These are phyloP conservation scores for Vitis labrusca DNA, from an alignment of 164 flowering plant genomes.

Conservation along the genomic window DNA sequence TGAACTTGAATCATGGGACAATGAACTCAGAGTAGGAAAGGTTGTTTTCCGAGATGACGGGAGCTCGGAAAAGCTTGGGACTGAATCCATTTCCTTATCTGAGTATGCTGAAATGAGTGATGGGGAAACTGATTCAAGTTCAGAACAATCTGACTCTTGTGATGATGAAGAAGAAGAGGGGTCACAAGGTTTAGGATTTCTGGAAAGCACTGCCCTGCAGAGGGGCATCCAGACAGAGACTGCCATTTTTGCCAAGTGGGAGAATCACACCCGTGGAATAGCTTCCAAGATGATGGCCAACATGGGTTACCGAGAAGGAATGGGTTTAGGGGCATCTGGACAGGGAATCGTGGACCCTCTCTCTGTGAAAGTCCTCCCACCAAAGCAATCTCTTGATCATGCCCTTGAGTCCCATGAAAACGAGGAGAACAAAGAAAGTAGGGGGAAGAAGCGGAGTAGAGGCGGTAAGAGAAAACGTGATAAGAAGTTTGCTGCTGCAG, in stretches of 20 bases:
- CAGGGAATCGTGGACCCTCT: conserved; percentile 85
- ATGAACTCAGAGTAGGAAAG: conserved; percentile 37
- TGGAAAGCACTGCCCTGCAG: conserved; percentile 47
- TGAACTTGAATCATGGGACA: conserved; percentile 91
- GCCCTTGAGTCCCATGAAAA: conserved; percentile 41
- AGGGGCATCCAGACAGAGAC: conserved; percentile 88
- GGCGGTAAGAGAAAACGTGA: conserved; percentile 92
- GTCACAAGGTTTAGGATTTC: conserved; percentile 72
- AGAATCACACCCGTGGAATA: conserved; percentile 93
- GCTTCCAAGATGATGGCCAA: conserved; percentile 99
- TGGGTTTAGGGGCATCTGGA: conserved; percentile 86
- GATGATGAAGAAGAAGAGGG: conserved; percentile 65
- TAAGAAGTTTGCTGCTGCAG: conserved; percentile 75
- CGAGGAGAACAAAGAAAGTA: conserved; percentile 26
- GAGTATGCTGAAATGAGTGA: conserved; percentile 61
- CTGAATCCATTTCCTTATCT: conserved; percentile 61
- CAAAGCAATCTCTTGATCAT: conserved; percentile 89
- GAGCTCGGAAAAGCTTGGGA: conserved; percentile 58
- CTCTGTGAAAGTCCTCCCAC: conserved; percentile 72
- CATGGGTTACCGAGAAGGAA: conserved; percentile 97
- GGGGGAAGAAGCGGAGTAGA: conserved; percentile 63
- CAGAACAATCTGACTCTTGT: conserved; percentile 53
- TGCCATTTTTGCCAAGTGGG: conserved; percentile 87
- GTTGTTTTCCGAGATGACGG: conserved; percentile 84
- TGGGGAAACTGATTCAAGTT: conserved; percentile 47